A percentile compares a stretch with the other conserved stretches of the same genome.
Evolutionary conservation across 352 stramenopile genomes (phyloP).

Genomic region (Phytophthora pinifolia): DNA sequence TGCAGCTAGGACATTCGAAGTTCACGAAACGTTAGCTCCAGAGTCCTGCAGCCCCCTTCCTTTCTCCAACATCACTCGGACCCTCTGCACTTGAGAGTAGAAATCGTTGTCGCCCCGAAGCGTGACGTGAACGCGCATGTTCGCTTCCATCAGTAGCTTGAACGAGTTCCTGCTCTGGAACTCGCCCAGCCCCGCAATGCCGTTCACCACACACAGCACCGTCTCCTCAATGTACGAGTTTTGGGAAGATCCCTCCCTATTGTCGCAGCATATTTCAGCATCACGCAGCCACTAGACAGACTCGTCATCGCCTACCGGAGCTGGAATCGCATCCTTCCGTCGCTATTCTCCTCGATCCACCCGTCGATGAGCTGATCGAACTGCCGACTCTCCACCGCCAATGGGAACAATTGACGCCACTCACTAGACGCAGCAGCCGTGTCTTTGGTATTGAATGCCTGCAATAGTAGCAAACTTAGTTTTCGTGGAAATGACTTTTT

Average conservation of each 20-base stretch:
- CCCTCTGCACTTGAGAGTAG: slow-evolving; percentile 91
- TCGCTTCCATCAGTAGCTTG: slow-evolving; percentile 17
- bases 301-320: slow-evolving; percentile 25
- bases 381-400: slow-evolving; percentile 89
- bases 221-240: slow-evolving; percentile 94
- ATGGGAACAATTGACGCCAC: slow-evolving; percentile 26
- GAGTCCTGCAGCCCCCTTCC: slow-evolving; percentile 10
- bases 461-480: slow-evolving; percentile 7
- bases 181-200: slow-evolving; percentile 42
- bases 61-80: slow-evolving; percentile 17
- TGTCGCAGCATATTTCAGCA: neutral
- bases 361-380: slow-evolving; percentile 72
- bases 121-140: slow-evolving; percentile 57
- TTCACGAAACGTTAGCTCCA: slow-evolving; percentile 1
- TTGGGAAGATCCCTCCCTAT: slow-evolving; percentile 40
- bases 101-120: slow-evolving; percentile 97
- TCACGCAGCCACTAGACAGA: neutral
- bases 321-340: slow-evolving; percentile 30
- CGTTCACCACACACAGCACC: slow-evolving; percentile 71
- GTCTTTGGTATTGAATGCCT: neutral
- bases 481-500: slow-evolving; percentile 1
- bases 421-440: neutral
- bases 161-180: slow-evolving; percentile 29
- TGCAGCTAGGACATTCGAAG: slow-evolving; percentile 57
- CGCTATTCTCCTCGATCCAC: slow-evolving; percentile 24